Percentiles rank a stretch among this genome's conserved stretches.
phyloP scores from a whole-genome alignment of 495 filamentous ascomycete species.

The Bombardia bombarda region DNA sequence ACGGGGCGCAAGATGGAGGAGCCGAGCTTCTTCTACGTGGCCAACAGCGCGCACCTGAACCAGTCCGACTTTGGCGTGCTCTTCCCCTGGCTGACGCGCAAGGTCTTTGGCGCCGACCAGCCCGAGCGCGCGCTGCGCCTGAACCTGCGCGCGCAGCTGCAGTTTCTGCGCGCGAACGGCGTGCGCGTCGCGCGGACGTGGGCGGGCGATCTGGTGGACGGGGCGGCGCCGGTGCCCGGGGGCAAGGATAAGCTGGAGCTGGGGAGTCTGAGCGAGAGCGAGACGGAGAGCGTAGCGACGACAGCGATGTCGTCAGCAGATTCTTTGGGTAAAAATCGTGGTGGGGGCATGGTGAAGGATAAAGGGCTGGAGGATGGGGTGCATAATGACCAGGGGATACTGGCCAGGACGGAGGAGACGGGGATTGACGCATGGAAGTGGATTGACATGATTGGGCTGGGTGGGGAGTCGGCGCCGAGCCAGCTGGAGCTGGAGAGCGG shows the following conservation, averaged over 20 bases:
- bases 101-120: conserved; percentile 49
- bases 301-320: no score
- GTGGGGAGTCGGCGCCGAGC: conserved; percentile 12
- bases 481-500: conserved; percentile 11
- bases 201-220: conserved; percentile 39
- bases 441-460: conserved; percentile 38
- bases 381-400: conserved; percentile 29
- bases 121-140: conserved; percentile 55
- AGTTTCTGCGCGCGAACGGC: conserved; percentile 47
- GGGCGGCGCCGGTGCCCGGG: conserved; percentile 7
- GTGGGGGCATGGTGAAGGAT: neutral
- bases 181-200: conserved; percentile 45
- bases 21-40: conserved; percentile 57
- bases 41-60: conserved; percentile 55
- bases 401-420: conserved; percentile 5
- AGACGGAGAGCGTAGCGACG: no score
- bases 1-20: conserved; percentile 16
- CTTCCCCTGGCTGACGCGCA: conserved; percentile 58
- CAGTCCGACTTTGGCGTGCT: conserved; percentile 75
- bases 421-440: conserved; percentile 26
- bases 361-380: conserved; percentile 11
- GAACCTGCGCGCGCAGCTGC: conserved; percentile 55
- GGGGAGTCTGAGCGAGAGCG: no score
- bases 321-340: no score
- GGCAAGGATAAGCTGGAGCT: conserved; percentile 10